A percentile compares a stretch with the other conserved stretches of the same genome.
These are phyloP conservation scores for Saccharomyces kudriavzevii DNA, from an alignment of 805 yeast species.

Conservation along the genomic window DNA sequence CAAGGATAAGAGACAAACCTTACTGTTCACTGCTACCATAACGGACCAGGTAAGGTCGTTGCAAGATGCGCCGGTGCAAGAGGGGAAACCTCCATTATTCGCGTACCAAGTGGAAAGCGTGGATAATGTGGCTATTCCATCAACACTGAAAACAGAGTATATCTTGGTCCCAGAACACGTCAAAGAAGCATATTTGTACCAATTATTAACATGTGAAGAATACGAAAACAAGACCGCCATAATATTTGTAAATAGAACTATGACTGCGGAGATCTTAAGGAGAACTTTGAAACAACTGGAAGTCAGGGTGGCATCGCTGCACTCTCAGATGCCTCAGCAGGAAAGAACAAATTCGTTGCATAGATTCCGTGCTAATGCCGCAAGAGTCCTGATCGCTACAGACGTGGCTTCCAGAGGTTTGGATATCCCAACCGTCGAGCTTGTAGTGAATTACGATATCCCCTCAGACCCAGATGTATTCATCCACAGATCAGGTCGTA, in stretches of 20 bases:
- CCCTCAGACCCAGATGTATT: slow-evolving; percentile 96
- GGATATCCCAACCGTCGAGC: slow-evolving; percentile 87
- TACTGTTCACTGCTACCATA: slow-evolving; percentile 90
- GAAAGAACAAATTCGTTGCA: slow-evolving; percentile 89
- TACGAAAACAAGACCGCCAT: slow-evolving; percentile 65
- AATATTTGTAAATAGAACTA: slow-evolving; percentile 85
- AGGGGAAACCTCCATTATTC: slow-evolving; percentile 48
- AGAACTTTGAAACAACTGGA: slow-evolving; percentile 68
- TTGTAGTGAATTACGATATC: slow-evolving; percentile 84
- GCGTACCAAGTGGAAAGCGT: slow-evolving; percentile 68
- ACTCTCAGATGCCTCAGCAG: slow-evolving; percentile 88
- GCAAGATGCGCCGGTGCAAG: slow-evolving; percentile 52
- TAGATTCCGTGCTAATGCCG: slow-evolving; percentile 90
- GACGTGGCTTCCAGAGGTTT: slow-evolving; percentile 97
- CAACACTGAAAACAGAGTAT: slow-evolving; percentile 56
- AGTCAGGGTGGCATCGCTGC: slow-evolving; percentile 78
- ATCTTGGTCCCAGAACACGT: slow-evolving; percentile 79
- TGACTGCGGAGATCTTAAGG: slow-evolving; percentile 79
- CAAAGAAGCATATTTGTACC: slow-evolving; percentile 79
- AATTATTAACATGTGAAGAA: slow-evolving; percentile 52
- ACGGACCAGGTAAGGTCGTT: slow-evolving; percentile 84
- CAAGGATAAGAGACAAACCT: slow-evolving; percentile 70
- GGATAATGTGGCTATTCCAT: slow-evolving; percentile 74
- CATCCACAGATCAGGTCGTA: slow-evolving; percentile 96
- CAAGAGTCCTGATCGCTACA: slow-evolving; percentile 85